A percentile compares a stretch with the other conserved stretches of the same genome.
phyloP scores from a whole-genome alignment of 1,139 yeast genomes.

The Protomyces gravidus region DNA sequence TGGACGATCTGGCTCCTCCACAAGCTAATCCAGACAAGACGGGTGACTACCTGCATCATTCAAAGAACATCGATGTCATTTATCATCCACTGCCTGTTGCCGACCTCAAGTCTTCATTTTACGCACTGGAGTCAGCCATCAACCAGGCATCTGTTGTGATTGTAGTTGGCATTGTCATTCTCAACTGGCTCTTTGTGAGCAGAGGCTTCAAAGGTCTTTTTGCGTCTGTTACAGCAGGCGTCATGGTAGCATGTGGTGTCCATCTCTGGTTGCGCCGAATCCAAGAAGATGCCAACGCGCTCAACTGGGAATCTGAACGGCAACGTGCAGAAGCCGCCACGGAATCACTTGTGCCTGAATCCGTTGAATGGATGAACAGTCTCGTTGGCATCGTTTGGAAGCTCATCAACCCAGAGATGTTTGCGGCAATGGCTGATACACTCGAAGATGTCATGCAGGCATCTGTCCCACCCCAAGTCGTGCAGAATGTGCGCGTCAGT shows the following conservation, averaged over 20 bases:
- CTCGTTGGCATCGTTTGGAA: constrained; percentile 26
- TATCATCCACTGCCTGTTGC: constrained; percentile 28
- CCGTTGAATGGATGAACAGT: constrained; percentile 29
- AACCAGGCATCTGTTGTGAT: constrained; percentile 15
- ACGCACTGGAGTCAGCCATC: constrained; percentile 21
- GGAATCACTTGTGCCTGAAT: constrained; percentile 29
- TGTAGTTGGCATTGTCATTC: constrained; percentile 7
- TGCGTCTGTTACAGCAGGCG: constrained; percentile 16
- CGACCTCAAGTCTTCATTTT: constrained; percentile 18
- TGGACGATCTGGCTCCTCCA: constrained; percentile 30
- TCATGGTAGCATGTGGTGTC: constrained; percentile 24
- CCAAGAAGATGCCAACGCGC: constrained; percentile 24
- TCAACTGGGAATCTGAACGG: constrained; percentile 29
- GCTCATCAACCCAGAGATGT: constrained; percentile 29
- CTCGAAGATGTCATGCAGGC: constrained; percentile 31
- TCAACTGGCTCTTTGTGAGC: constrained; percentile 22
- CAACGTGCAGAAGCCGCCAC: constrained; percentile 28
- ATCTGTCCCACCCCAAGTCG: constrained; percentile 24
- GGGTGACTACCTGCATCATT: constrained; percentile 20
- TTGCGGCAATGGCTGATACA: constrained; percentile 27
- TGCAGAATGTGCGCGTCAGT: constrained; percentile 28
- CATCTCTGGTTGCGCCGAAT: constrained; percentile 27
- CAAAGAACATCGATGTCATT: constrained; percentile 23
- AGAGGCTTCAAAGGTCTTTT: constrained; percentile 23
- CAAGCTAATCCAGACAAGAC: constrained; percentile 29